Evolutionary conservation across 371 early-diverging fungal genomes (phyloP), one percentile per base, ranked within the genome.

Genomic region (Fennellomyces sp.): DNA sequence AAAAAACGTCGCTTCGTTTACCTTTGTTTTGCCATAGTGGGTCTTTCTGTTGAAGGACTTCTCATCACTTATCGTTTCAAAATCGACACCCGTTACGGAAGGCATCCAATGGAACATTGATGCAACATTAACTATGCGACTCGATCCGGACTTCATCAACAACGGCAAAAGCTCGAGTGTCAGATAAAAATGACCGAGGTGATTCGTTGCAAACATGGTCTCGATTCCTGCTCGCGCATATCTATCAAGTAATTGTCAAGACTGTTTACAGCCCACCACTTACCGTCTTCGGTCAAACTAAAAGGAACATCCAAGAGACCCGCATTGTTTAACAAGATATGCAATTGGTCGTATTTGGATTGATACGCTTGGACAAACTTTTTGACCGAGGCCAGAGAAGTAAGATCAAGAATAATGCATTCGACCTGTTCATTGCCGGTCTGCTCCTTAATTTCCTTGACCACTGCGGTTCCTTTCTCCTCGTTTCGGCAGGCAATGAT

Each of bases 261-360:
- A n/a, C n/a, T n/a, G n/a, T n/a, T n/a, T n/a, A 26, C 31, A 48
- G 19, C 23, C 36, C 19, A 6, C 13, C 12, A 73, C 13, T 17
- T 73, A 19, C 89, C 91, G 64, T 93, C 92, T 33, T 68, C 69
- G 3, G 92, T 88, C 23, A 78, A 61, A 0, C 68, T 70, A 29
- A 78, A 83, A 0, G 94, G 92, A 13, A 78, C 73, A n/a, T 72
- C 70, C 91, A 91, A 90, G 35, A 93, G 76, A n/a, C 91, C 94
- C 12, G 85, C 82, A 56, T 88, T 87, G 62, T 80, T 86, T 15
- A 91, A 58, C 33, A 91, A 68, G 29, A 91, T 69, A 53, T 91
- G 80, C 2, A 93, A 68, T 6, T 84, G 72, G 15, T 64, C 51
- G 2, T 76, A 69, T 10, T 66, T 66, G 5, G 61, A 61, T 52